Base-by-base conservation (phyloP, 306 rosid genomes). In the Trifolium pratense region DNA sequence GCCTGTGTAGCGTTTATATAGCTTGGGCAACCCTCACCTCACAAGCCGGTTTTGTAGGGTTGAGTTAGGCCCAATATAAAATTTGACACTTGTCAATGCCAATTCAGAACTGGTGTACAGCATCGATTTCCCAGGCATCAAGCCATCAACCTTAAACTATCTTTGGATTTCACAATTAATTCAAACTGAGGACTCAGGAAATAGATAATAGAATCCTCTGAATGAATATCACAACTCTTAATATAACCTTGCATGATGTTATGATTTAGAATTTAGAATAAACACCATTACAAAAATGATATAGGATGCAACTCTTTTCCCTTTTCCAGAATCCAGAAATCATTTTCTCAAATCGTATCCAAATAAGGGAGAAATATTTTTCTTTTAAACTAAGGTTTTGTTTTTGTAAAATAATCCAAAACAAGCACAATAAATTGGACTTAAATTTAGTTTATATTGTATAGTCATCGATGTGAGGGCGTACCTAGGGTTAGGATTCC, bases 401-500 rank as follows among this genome's bases (percentile, higher is more conserved):
- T 18, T 43, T 4, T 7, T 25, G 23, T 45, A 46, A 67, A 39
- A 46, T 67, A 46, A 26, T 15, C 58, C 2, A 2, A 67, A 68
- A 68, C 73, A n/a, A 26, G 55, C 52, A 65, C 60, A 12, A 31
- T 73, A 80, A 70, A 60, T 60, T 48, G 80, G 64, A 68, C 32
- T 23, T 40, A 55, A 63, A 65, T 46, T 71, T 42, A 16, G 42
- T 21, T 69, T 17, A 49, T 32, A 40, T 36, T 73, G 51, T 76
- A 17, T 34, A 78, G 75, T 39, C 74, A 66, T 46, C 57, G 49
- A 70, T 46, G 31, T 26, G 32, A 74, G 73, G 59, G 57, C 80
- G 63, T 86, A 95, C 99, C 99, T 90, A 56, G 99, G 99, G 81
- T 95, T 95, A 74, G 99, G 99, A 84, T 95, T 95, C 71, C 97